phyloP scores from a whole-genome alignment of 1,139 yeast genomes.

The Saccharomyces hybrid region DNA sequence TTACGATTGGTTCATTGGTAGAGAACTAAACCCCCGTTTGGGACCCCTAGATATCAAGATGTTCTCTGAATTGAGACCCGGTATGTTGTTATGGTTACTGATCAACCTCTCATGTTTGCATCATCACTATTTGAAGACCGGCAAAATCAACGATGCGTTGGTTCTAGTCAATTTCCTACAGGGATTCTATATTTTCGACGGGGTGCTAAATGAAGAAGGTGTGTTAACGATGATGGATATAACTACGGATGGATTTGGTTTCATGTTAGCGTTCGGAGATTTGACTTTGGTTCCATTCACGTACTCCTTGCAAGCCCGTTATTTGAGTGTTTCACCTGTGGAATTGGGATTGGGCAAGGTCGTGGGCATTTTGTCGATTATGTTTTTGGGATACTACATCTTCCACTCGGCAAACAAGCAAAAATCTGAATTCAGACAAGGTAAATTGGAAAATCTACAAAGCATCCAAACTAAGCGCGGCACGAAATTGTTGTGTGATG shows the following conservation, averaged over 20 bases:
- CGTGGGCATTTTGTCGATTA: constrained; percentile 36
- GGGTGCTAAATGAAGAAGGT: constrained; percentile 87
- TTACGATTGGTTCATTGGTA: constrained; percentile 95
- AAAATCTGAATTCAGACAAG: constrained; percentile 76
- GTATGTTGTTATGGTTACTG: constrained; percentile 77
- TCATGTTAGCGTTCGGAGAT: constrained; percentile 93
- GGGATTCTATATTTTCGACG: constrained; percentile 79
- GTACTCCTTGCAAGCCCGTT: constrained; percentile 79
- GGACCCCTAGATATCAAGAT: constrained; percentile 82
- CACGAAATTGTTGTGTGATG: constrained; percentile 72
- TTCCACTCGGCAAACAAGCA: constrained; percentile 81
- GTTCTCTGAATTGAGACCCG: constrained; percentile 93
- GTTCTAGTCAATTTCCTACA: constrained; percentile 62
- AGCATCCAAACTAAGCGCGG: constrained; percentile 71
- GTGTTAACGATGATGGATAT: constrained; percentile 89
- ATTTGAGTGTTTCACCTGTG: constrained; percentile 58
- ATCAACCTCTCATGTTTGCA: constrained; percentile 76
- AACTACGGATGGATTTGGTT: constrained; percentile 95
- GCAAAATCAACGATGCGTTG: constrained; percentile 65
- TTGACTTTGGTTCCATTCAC: constrained; percentile 91
- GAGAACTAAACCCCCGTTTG: constrained; percentile 88
- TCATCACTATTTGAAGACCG: constrained; percentile 60
- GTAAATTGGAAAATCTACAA: constrained; percentile 57
- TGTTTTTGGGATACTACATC: constrained; percentile 66
- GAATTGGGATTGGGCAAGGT: constrained; percentile 42